phyloP scores from a whole-genome alignment of 2,329 filamentous ascomycete genomes.

The Taxawa tesnikishii region DNA sequence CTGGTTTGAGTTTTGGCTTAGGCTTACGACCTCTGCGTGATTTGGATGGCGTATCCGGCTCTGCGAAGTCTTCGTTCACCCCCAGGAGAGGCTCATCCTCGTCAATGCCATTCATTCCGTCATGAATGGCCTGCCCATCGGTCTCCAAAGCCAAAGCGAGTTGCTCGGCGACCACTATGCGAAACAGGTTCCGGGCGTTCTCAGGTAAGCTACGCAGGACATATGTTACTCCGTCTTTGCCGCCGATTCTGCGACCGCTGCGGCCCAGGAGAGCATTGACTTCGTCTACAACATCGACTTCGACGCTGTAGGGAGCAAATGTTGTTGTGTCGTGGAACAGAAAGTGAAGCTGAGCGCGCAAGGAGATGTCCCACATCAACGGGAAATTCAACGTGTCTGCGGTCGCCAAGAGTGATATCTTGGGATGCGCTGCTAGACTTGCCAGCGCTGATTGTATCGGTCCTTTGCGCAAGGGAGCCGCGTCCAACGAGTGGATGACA shows the following conservation, averaged over 20 bases:
- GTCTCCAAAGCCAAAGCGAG: constrained; percentile 51
- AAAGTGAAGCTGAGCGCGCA: constrained; percentile 75
- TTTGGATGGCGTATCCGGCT: constrained; percentile 15
- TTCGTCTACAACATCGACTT: constrained; percentile 77
- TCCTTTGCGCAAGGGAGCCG: constrained; percentile 58
- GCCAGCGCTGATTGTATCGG: constrained; percentile 61
- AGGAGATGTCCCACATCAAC: constrained; percentile 76
- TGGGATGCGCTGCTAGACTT: constrained; percentile 60
- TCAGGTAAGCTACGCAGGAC: constrained; percentile 83
- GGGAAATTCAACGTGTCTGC: constrained; percentile 81
- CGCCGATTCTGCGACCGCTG: constrained; percentile 66
- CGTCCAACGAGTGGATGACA: constrained; percentile 74
- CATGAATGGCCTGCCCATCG: constrained; percentile 18
- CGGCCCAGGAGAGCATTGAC: constrained; percentile 79
- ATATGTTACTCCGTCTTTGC: constrained; percentile 82
- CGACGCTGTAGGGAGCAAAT: constrained; percentile 60
- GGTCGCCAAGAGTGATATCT: constrained; percentile 63
- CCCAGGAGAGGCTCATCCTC: constrained; percentile 4
- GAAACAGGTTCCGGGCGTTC: constrained; percentile 80
- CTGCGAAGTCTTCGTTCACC: constrained; percentile 7
- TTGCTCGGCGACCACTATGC: constrained; percentile 73
- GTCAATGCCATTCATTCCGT: constrained; percentile 8
- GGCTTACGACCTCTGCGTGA: constrained; percentile 7
- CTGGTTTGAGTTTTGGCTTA: constrained; percentile 4
- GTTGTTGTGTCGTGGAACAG: constrained; percentile 92